Evolutionary conservation across 495 filamentous ascomycete species (phyloP).

Genomic region (Diplogelasinospora grovesii): DNA sequence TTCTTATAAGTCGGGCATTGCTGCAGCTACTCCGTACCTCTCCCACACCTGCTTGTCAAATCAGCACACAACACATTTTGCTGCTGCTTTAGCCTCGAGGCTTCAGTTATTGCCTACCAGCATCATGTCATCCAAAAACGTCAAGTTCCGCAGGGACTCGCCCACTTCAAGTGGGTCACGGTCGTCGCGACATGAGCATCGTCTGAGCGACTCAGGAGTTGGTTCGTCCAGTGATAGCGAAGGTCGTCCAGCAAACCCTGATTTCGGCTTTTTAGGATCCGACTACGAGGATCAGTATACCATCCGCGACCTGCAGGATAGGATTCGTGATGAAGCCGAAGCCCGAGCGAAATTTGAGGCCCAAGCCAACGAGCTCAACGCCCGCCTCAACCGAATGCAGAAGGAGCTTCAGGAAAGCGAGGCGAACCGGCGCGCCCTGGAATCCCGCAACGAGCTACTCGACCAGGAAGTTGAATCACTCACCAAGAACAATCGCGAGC

Average conservation of each 20-base stretch:
- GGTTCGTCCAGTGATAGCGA: conserved; percentile 31
- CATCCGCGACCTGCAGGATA: conserved; percentile 19
- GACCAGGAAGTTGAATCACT: conserved; percentile 53
- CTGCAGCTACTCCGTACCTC: conserved; percentile 21
- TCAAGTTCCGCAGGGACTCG: conserved; percentile 27
- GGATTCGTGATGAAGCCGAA: conserved; percentile 7
- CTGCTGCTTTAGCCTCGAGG: conserved; percentile 22
- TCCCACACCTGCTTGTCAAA: conserved; percentile 25
- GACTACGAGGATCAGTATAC: conserved; percentile 18
- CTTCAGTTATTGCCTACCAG: conserved; percentile 6
- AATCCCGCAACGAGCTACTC: conserved; percentile 69
- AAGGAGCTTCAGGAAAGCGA: conserved; percentile 62
- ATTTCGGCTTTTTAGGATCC: conserved; percentile 15
- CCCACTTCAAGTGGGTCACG: conserved; percentile 23
- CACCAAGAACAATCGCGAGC: conserved; percentile 78
- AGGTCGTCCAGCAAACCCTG: conserved; percentile 19
- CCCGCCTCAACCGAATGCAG: conserved; percentile 37
- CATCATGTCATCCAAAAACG: conserved; percentile 28
- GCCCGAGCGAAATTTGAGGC: conserved; percentile 16
- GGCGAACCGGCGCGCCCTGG: conserved; percentile 70
- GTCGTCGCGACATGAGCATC: conserved; percentile 25
- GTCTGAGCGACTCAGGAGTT: conserved; percentile 29
- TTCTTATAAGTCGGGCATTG: conserved; percentile 32
- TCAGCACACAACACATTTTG: conserved; percentile 36
- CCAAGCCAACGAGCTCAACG: conserved; percentile 34